phyloP scores from a whole-genome alignment of 129 eudicot genomes.

The Flaveria bidentis region DNA sequence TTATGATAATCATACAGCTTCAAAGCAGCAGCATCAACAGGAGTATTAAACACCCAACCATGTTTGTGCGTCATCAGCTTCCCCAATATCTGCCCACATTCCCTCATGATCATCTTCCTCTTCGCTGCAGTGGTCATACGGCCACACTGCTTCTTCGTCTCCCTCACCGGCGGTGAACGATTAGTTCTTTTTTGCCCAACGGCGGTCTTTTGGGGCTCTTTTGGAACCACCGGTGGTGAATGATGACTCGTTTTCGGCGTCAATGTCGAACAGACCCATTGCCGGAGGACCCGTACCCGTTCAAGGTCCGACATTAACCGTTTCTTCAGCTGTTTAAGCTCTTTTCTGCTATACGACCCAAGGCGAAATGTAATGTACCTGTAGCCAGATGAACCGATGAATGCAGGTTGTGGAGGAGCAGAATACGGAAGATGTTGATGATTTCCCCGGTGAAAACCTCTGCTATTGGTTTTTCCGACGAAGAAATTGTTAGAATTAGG shows the following conservation, averaged over 20 bases:
- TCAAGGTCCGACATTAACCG: constrained; percentile 47
- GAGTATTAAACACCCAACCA: constrained; percentile 54
- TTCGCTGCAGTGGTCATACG: constrained; percentile 16
- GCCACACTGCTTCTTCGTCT: constrained; percentile 28
- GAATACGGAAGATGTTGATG: constrained; percentile 8
- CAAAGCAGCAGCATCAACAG: constrained; percentile 48
- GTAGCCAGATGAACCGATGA: constrained; percentile 22
- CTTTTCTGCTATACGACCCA: constrained; percentile 43
- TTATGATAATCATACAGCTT: constrained; percentile 49
- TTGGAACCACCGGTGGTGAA: not conserved
- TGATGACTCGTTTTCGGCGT: constrained; percentile 11
- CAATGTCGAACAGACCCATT: constrained; percentile 20
- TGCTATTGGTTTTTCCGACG: not conserved
- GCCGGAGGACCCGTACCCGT: constrained; percentile 42
- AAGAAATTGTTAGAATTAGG: constrained; percentile 29
- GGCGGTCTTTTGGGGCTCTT: constrained; percentile 5
- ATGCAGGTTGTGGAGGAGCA: constrained; percentile 15
- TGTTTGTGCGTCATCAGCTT: constrained; percentile 50
- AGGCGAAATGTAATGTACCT: constrained; percentile 43
- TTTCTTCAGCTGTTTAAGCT: constrained; percentile 41
- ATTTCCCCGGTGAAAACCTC: constrained; percentile 12
- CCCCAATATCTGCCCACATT: constrained; percentile 40
- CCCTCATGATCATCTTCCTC: constrained; percentile 41
- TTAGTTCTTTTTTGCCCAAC: constrained; percentile 19
- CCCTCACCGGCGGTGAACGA: constrained; percentile 19